Conservation (phyloP, 1,139 yeast genomes). For the Blastobotrys apis region DNA sequence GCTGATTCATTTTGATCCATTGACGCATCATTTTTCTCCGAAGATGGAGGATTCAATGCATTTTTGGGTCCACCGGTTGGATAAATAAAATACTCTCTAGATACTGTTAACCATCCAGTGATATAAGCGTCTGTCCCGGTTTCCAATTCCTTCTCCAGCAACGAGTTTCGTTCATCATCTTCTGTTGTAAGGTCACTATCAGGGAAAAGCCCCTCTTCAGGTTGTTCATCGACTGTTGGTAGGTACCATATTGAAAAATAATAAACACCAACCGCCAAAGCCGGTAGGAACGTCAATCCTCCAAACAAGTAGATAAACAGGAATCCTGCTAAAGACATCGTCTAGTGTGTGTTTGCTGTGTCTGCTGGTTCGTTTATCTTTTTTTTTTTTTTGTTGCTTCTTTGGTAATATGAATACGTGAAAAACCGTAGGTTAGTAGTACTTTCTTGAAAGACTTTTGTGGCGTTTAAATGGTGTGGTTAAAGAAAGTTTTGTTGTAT, state of each 20-base stretch:
- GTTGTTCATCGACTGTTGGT: slow-evolving; percentile 33
- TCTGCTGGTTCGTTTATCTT: background rate
- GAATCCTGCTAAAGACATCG: slow-evolving; percentile 4
- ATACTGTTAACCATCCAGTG: slow-evolving; percentile 80
- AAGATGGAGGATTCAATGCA: slow-evolving; percentile 29
- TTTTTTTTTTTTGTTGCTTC: no score
- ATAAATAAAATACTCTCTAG: slow-evolving; percentile 63
- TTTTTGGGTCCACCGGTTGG: slow-evolving; percentile 33
- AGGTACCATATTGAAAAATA: slow-evolving; percentile 34
- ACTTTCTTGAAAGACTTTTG: no score
- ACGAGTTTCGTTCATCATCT: slow-evolving; percentile 7
- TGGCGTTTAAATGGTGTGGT: no score
- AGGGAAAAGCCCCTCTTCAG: background rate
- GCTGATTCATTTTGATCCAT: slow-evolving; percentile 48
- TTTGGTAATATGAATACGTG: no score
- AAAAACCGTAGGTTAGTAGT: no score
- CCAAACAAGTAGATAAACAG: slow-evolving; percentile 52
- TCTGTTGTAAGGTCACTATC: background rate
- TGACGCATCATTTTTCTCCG: slow-evolving; percentile 30
- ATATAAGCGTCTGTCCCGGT: slow-evolving; percentile 63
- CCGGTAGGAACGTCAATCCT: slow-evolving; percentile 74
- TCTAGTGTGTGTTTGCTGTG: no score
- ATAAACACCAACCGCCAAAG: slow-evolving; percentile 39
- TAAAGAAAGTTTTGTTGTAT: no score
- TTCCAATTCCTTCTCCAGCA: slow-evolving; percentile 48